Conservation (phyloP, 805 yeast genomes). For the Candida nemodendra region DNA sequence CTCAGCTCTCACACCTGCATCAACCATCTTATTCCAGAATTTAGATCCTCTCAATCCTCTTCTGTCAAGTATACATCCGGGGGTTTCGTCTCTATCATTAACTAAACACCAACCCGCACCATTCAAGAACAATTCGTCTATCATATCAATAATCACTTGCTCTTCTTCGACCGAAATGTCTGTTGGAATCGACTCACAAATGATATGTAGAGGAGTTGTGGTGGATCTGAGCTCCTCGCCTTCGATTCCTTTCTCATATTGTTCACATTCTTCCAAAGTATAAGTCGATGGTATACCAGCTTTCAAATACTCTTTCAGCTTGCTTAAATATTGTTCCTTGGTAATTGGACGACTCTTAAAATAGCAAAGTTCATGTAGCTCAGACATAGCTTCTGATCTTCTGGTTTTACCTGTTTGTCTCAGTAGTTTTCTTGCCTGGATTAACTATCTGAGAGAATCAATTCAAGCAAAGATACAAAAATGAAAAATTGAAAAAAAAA, state of each 20-base stretch:
- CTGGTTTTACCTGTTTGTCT: too few relatives aligned
- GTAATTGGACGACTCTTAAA: slow-evolving; percentile 53
- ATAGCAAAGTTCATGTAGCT: slow-evolving; percentile 62
- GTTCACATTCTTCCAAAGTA: slow-evolving; percentile 72
- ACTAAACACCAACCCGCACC: slow-evolving; percentile 93
- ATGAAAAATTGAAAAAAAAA: too few relatives aligned
- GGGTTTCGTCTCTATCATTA: slow-evolving; percentile 70
- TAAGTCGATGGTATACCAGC: slow-evolving; percentile 81
- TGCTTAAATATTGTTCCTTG: slow-evolving; percentile 38
- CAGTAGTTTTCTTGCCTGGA: too few relatives aligned
- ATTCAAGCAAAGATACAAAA: too few relatives aligned
- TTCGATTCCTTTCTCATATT: slow-evolving; percentile 45
- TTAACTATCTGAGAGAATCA: too few relatives aligned
- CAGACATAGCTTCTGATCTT: too few relatives aligned
- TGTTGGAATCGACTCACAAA: slow-evolving; percentile 51
- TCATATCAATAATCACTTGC: slow-evolving; percentile 49
- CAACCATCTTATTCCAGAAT: slow-evolving; percentile 55
- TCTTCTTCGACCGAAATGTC: slow-evolving; percentile 43
- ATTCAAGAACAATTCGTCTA: slow-evolving; percentile 66
- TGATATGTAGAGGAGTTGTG: slow-evolving; percentile 78
- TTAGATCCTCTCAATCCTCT: slow-evolving; percentile 41
- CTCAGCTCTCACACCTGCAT: slow-evolving; percentile 91
- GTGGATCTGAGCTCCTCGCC: slow-evolving; percentile 41
- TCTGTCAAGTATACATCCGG: slow-evolving; percentile 75
- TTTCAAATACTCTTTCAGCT: slow-evolving; percentile 46